phyloP scores from a whole-genome alignment of 352 stramenopile species.

The Pythium scleroteichum region DNA sequence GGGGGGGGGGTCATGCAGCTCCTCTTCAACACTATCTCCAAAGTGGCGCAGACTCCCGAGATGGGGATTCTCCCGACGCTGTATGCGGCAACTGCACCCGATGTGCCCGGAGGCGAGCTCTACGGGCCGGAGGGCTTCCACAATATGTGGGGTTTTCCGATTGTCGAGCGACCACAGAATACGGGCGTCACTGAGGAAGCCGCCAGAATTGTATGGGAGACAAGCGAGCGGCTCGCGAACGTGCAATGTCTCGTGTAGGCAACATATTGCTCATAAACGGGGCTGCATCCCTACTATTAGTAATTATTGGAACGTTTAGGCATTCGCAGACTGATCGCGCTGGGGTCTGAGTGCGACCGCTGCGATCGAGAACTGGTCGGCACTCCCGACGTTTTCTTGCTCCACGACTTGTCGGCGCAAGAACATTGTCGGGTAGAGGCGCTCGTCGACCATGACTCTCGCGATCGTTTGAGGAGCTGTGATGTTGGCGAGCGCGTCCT shows the following conservation, averaged over 20 bases:
- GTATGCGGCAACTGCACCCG: slow-evolving; percentile 34
- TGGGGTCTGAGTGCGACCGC: too few relatives aligned
- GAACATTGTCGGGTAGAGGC: slow-evolving; percentile 4
- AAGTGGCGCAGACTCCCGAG: slow-evolving; percentile 25
- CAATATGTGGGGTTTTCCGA: slow-evolving; percentile 7
- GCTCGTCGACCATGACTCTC: slow-evolving; percentile 6
- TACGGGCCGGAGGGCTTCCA: slow-evolving; percentile 7
- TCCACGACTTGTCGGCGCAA: slow-evolving; percentile 5
- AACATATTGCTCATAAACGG: too few relatives aligned
- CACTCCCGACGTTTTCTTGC: background rate
- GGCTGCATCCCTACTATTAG: too few relatives aligned
- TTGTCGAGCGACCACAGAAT: background rate
- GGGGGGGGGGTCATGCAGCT: slow-evolving; percentile 17
- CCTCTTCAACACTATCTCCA: background rate
- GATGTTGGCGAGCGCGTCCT: background rate
- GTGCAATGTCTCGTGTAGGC: background rate
- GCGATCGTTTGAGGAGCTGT: slow-evolving; percentile 1
- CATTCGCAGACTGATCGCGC: too few relatives aligned
- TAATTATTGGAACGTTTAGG: too few relatives aligned
- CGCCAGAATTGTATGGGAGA: slow-evolving; percentile 35
- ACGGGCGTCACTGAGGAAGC: slow-evolving; percentile 22
- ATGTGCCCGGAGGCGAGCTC: slow-evolving; percentile 26
- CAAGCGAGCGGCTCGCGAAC: slow-evolving; percentile 32
- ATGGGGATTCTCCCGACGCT: slow-evolving; percentile 45
- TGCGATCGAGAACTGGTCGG: slow-evolving; percentile 1